Evolutionary conservation across 306 rosid genomes (phyloP), one percentile per base, ranked within the genome.

Genomic region (Vicia faba): DNA sequence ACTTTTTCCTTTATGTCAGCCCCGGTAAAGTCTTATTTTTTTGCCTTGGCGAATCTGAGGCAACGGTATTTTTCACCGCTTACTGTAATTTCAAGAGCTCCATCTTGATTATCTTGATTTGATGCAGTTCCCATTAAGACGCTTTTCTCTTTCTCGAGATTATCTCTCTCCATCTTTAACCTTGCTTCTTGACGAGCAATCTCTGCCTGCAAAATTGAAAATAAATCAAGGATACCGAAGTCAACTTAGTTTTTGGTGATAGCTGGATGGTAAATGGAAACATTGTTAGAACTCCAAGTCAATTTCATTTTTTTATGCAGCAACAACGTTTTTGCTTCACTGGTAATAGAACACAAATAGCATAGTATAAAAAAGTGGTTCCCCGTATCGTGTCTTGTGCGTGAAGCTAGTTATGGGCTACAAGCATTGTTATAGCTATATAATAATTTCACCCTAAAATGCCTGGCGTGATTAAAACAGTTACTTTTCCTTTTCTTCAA

Each of bases 61-160:
- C 98, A 93, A 41, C 98, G 80, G 77, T 93, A 93, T 66, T 93
- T 93, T 77, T 93, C 98, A 23, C 97, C 99, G 4, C 97, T 90
- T n/a, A 93, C 99, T 51, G 97, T 93, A 64, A 93, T 93, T 82
- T 93, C 99, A 64, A 93, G 96, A 46, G 96, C 97, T 62, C 95
- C 99, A 46, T 93, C 96, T 78, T 86, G 99, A 65, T 85, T 93
- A 70, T 93, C 99, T 79, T 86, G 99, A 82, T 79, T 90, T 40
- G 97, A 93, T 5, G 99, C 99, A 46, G 99, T 88, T 71, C 99
- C 99, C 97, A 90, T 90, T 19, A 90, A 81, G 61, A 93, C 92
- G 56, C 99, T 93, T 70, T 90, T 93, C 81, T 93, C 99, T 68
- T 90, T 93, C 78, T 93, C 99, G 5, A 93, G 96, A 81, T 93